These are phyloP conservation scores for Fraxinus quadrangulata DNA, from an alignment of 257 asterid species.

Conservation along the genomic window DNA sequence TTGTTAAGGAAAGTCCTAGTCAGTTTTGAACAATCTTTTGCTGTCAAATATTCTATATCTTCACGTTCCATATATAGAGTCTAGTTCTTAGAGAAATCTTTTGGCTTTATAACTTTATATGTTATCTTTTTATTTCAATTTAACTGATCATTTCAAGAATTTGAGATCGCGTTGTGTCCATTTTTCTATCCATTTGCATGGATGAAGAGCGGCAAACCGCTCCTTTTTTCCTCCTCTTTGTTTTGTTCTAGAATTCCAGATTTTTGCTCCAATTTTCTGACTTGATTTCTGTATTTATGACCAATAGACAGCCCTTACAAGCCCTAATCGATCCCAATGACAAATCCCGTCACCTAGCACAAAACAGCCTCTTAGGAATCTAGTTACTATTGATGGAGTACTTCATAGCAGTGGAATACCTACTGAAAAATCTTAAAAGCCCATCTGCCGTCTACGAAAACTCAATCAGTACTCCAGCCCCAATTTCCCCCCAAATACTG, in stretches of 20 bases:
- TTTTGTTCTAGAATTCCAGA: not conserved
- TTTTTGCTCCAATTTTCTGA: not conserved
- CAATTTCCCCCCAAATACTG: too few species aligned
- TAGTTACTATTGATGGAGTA: not conserved
- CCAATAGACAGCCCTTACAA: not conserved
- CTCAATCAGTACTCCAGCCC: too few species aligned
- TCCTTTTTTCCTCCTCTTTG: too few species aligned
- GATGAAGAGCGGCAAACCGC: not conserved
- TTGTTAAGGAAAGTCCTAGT: not conserved
- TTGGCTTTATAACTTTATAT: not conserved
- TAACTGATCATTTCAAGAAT: not conserved
- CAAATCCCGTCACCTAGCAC: not conserved
- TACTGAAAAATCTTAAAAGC: not conserved
- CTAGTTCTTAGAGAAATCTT: not conserved
- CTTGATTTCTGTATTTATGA: not conserved
- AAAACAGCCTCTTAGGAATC: not conserved
- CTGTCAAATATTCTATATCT: not conserved
- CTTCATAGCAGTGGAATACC: not conserved
- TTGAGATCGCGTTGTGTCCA: not conserved
- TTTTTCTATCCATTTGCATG: not conserved
- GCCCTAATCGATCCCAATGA: not conserved
- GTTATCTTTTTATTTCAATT: not conserved
- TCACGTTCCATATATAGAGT: not conserved
- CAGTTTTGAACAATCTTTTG: not conserved
- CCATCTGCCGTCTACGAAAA: not conserved